A percentile compares a stretch with the other conserved stretches of the same genome.
These are phyloP conservation scores for Sporormia fimetaria DNA, from an alignment of 495 filamentous ascomycete species.

Conservation along the genomic window DNA sequence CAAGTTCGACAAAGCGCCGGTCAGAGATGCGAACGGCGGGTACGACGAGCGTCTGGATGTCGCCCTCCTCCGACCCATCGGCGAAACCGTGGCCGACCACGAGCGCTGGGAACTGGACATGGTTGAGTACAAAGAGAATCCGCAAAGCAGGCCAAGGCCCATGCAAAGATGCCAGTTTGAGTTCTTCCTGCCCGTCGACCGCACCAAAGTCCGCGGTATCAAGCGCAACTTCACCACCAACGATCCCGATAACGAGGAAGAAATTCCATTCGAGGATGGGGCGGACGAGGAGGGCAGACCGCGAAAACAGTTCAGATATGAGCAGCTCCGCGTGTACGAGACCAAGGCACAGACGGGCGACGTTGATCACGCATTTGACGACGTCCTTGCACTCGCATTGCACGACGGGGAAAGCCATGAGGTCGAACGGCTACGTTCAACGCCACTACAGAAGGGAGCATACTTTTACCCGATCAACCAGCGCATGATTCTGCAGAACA, in stretches of 20 bases:
- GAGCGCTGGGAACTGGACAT: constrained; percentile 31
- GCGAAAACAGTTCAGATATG: constrained; percentile 52
- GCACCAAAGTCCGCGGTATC: constrained; percentile 47
- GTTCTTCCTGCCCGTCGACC: constrained; percentile 58
- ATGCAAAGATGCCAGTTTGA: constrained; percentile 63
- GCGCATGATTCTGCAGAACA: constrained; percentile 49
- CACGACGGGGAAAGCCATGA: constrained; percentile 50
- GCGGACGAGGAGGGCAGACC: constrained; percentile 29
- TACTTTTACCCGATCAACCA: constrained; percentile 87
- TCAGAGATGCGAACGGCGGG: constrained; percentile 36
- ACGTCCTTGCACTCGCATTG: constrained; percentile 47
- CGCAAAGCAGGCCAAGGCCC: constrained; percentile 49
- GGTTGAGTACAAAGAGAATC: constrained; percentile 53
- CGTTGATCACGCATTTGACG: constrained; percentile 40
- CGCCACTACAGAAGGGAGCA: constrained; percentile 51
- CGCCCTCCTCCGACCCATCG: constrained; percentile 60
- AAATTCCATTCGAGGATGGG: constrained; percentile 51
- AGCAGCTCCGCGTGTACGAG: constrained; percentile 73
- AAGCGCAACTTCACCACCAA: constrained; percentile 60
- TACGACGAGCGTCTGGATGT: constrained; percentile 78
- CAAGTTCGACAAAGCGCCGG: constrained; percentile 79
- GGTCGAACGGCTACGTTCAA: constrained; percentile 36
- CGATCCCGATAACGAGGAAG: constrained; percentile 56
- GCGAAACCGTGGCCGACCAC: constrained; percentile 35
- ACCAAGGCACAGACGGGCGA: constrained; percentile 58